These are phyloP conservation scores for Fraxinus latifolia DNA, from an alignment of 305 asterid species.

Conservation along the genomic window DNA sequence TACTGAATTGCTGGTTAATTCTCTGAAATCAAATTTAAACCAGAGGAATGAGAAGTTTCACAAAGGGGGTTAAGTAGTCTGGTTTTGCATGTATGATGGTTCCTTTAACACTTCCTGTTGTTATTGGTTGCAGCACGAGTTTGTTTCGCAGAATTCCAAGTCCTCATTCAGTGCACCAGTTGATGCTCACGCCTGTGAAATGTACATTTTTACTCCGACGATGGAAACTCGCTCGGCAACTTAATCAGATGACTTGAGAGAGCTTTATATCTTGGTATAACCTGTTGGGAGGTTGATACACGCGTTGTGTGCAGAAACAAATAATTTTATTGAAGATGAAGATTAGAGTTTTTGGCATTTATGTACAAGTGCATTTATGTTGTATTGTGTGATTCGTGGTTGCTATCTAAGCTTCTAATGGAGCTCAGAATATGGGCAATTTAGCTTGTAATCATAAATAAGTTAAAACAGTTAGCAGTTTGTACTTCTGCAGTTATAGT, in stretches of 20 bases:
- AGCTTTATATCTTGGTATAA: constrained; percentile 3
- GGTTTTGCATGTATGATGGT: not conserved
- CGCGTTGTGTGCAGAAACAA: not conserved
- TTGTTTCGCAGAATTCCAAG: constrained; percentile 21
- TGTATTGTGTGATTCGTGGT: not conserved
- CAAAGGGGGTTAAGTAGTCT: too few species aligned
- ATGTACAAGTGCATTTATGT: not conserved
- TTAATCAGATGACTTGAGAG: not conserved
- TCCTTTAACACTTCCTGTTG: not conserved
- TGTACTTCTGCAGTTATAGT: not conserved
- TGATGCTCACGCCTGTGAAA: constrained; percentile 41
- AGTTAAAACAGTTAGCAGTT: not conserved
- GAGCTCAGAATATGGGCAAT: constrained; percentile 6
- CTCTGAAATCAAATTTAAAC: too few species aligned
- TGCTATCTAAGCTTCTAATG: not conserved
- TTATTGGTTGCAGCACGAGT: constrained; percentile 41
- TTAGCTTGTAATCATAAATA: constrained; percentile 6
- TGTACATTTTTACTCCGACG: constrained; percentile 39
- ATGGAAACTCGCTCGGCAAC: constrained; percentile 23
- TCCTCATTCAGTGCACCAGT: constrained; percentile 37
- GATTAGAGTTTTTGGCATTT: not conserved
- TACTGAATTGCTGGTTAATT: not conserved
- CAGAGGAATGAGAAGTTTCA: too few species aligned
- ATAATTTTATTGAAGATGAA: not conserved
- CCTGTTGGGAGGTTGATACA: constrained; percentile 3